Evolutionary conservation across 768 basidiomycete species (phyloP).

Genomic region (Suillus americanus): DNA sequence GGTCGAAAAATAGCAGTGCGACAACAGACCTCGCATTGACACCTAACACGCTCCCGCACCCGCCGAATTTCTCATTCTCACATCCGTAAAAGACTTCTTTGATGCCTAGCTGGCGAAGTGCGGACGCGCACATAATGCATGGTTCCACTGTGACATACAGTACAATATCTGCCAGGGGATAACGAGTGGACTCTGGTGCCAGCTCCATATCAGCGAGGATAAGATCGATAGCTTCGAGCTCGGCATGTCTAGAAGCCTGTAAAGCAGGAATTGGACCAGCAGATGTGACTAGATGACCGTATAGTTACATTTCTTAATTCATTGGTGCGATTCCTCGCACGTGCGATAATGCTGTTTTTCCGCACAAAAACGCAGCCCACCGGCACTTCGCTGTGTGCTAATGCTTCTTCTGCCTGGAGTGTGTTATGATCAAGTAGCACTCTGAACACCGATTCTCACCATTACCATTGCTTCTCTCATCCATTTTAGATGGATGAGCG

Average conservation of each 20-base stretch:
- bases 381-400: conserved; percentile 85
- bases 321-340: conserved; percentile 91
- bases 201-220: conserved; percentile 67
- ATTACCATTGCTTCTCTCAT: conserved; percentile 84
- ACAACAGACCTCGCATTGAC: conserved; percentile 73
- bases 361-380: conserved; percentile 96
- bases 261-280: conserved; percentile 7
- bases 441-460: conserved; percentile 42
- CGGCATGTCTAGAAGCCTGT: conserved; percentile 95
- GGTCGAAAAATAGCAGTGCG: not conserved
- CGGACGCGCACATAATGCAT: conserved; percentile 98
- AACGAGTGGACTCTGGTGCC: conserved; percentile 45
- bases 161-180: conserved; percentile 76
- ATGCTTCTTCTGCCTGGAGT: conserved; percentile 76
- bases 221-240: conserved; percentile 92
- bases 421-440: conserved; percentile 13
- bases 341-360: conserved; percentile 72
- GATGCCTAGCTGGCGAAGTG: conserved; percentile 91
- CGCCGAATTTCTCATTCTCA: conserved; percentile 94
- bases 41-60: conserved; percentile 91
- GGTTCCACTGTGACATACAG: conserved; percentile 99
- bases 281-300: not conserved
- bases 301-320: conserved; percentile 81
- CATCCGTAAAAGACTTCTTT: conserved; percentile 90
- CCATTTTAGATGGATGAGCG: conserved; percentile 50